Evolutionary conservation across 495 filamentous ascomycete genomes (phyloP), one percentile per base, ranked within the genome.

Genomic region (Aspergillus leporis): DNA sequence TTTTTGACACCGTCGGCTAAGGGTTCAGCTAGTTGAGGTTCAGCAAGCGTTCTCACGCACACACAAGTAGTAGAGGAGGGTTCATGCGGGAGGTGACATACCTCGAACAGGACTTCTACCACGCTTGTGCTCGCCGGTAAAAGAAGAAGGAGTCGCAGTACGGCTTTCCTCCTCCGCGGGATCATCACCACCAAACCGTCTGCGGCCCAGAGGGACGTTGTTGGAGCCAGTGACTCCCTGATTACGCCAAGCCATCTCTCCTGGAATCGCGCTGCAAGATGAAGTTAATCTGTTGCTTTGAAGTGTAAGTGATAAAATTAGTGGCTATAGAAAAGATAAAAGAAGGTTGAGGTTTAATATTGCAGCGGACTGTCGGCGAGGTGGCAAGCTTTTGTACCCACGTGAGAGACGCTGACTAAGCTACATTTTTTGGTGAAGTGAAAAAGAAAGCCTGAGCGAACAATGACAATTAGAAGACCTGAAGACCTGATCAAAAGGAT

Each of bases 151-250:
- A 58, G 76, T 79, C 59, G 80, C 78, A 57, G 81, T 85, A 66
- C 86, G 84, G 66, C 81, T 76, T 31, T 78, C 81, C 61, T 80
- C 82, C 66, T 88, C 86, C 34, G 82, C 78, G 47, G 67, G 61
- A 38, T 84, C 85, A 51, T 89, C 87, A 54, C 82, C 89, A 53
- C 83, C 87, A 63, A 97, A 95, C 60, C 93, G 90, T 66, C 95
- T 91, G 58, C 87, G 82, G 61, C 95, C 95, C 59, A 99, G 77
- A 61, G 95, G 95, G 68, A 98, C 94, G 65, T 97, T 98, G 78
- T 99, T 99, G 46, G 95, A 97, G 49, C 95, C 95, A 13, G 95
- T 99, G 69, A 96, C 94, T 54, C 95, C 95, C 80, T 96, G 91
- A 66, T 86, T 90, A 72, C 92, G 87, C 92, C 93, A 96, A 63